Evolutionary conservation across 2,329 filamentous ascomycete species (phyloP), one percentile per base, ranked within the genome.

Genomic region (Colletotrichum destructivum): DNA sequence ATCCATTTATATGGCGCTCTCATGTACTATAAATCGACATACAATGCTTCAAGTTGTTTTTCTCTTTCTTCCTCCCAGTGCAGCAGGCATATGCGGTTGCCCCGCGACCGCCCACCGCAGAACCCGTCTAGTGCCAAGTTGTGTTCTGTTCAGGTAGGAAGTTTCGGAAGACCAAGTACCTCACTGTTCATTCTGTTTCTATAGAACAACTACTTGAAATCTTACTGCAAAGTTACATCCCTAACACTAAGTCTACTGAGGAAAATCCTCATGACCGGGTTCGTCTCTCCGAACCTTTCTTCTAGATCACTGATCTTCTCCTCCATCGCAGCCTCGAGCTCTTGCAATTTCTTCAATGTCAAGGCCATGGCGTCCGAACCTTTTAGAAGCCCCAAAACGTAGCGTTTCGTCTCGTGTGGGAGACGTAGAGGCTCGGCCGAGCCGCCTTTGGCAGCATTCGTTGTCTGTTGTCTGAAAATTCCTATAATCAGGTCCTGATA

Each of bases 161-260:
- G n/a, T n/a, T n/a, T n/a, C n/a, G n/a, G n/a, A n/a, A n/a, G n/a
- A n/a, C n/a, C n/a, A n/a, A n/a, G n/a, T n/a, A n/a, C n/a, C n/a
- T n/a, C n/a, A n/a, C n/a, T n/a, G n/a, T n/a, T n/a, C n/a, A n/a
- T n/a, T n/a, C n/a, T n/a, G n/a, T n/a, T n/a, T n/a, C n/a, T n/a
- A n/a, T n/a, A n/a, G 6, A 13, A 44, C 15, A 16, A 4, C 18
- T 7, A 46, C 44, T 46, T n/a, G 16, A n/a, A n/a, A 46, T 46
- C 31, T n/a, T n/a, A 52, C 21, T 8, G 56, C 40, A 15, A 12
- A n/a, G n/a, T 15, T 0, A 60, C 9, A 38, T 67, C 64, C 18
- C 47, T 42, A 31, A 67, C 47, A 62, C 64, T 67, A 11, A 67
- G 23, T 46, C 64, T 67, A 18, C 64, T 47, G 21, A 67, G 55